A percentile compares a stretch with the other conserved stretches of the same genome.
Conservation (phyloP, 805 yeast species). For the Wickerhamiella australiensis region DNA sequence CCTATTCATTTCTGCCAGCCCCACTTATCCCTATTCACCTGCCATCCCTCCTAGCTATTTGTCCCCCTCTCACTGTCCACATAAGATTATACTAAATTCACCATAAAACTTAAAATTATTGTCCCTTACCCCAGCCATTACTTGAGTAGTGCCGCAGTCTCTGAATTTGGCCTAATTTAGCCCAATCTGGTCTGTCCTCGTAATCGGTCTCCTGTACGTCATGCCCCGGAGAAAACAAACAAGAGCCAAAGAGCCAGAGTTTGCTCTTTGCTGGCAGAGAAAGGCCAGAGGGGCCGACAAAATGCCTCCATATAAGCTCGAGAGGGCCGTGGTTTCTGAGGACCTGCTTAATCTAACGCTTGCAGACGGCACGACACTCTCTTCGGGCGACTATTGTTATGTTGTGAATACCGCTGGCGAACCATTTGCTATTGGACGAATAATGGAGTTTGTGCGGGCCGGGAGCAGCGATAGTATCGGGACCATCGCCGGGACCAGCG, state of each 20-base stretch:
- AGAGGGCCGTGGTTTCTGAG: conserved; percentile 30
- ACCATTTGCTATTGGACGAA: conserved; percentile 79
- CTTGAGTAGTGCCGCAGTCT: too few relatives aligned
- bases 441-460: conserved; percentile 51
- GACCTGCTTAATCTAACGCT: conserved; percentile 24
- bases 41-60: too few relatives aligned
- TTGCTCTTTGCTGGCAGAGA: conserved; percentile 27
- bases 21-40: too few relatives aligned
- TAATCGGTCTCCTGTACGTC: neutral
- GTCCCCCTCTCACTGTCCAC: too few relatives aligned
- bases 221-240: neutral
- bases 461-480: neutral
- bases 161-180: too few relatives aligned
- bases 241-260: neutral
- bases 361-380: conserved; percentile 21
- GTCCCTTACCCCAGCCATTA: too few relatives aligned
- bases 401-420: conserved; percentile 88
- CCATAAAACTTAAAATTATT: too few relatives aligned
- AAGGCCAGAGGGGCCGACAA: conserved; percentile 22
- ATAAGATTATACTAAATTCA: too few relatives aligned
- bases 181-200: too few relatives aligned
- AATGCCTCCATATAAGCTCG: conserved; percentile 27
- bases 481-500: too few relatives aligned
- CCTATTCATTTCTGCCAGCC: too few relatives aligned
- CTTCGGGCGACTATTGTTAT: conserved; percentile 50